phyloP scores from a whole-genome alignment of 2,329 filamentous ascomycete species.

The Xylariaceae sp. region DNA sequence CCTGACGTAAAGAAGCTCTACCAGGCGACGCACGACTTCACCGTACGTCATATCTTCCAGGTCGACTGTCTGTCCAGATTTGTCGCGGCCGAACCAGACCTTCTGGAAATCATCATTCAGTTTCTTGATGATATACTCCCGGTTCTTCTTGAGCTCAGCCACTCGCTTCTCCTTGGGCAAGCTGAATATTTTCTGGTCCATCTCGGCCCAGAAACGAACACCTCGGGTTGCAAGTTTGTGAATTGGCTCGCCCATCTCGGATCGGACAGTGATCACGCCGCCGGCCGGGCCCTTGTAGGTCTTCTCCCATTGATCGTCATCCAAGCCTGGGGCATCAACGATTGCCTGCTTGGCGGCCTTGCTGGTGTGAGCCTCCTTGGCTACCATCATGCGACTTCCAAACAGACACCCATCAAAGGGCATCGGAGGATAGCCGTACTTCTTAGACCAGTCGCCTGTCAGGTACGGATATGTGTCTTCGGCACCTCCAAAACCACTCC shows the following conservation, averaged over 20 bases:
- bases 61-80: constrained; percentile 71
- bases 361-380: constrained; percentile 86
- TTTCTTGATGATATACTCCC: constrained; percentile 88
- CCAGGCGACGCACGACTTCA: constrained; percentile 79
- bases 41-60: constrained; percentile 94
- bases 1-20: constrained; percentile 85
- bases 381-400: constrained; percentile 89
- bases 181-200: constrained; percentile 97
- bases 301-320: constrained; percentile 81
- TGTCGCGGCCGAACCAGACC: constrained; percentile 90
- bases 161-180: constrained; percentile 92
- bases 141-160: constrained; percentile 78
- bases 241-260: constrained; percentile 99
- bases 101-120: constrained; percentile 96
- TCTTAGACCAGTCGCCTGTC: constrained; percentile 80
- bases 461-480: constrained; percentile 91
- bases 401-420: constrained; percentile 89
- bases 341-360: constrained; percentile 85
- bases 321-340: constrained; percentile 73
- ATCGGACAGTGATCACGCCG: constrained; percentile 91
- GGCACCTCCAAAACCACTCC: constrained; percentile 83
- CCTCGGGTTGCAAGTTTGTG: constrained; percentile 97
- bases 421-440: constrained; percentile 84
- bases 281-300: constrained; percentile 88
- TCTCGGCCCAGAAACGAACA: constrained; percentile 95